Conservation (phyloP, 2,329 filamentous ascomycete genomes). For the Cadophora malorum region DNA sequence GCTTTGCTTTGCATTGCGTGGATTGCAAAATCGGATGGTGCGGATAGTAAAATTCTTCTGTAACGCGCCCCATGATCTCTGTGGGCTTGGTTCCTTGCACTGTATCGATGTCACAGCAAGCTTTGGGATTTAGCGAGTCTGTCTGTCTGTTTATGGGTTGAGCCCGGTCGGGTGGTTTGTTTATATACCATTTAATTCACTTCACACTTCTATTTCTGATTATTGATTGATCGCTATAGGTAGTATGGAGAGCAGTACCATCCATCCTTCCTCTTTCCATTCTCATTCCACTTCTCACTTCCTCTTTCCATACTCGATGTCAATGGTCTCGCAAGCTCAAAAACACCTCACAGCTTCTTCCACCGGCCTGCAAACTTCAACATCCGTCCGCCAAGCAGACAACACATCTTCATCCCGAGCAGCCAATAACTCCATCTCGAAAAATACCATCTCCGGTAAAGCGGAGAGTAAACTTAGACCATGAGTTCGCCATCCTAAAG, state of each 20-base stretch:
- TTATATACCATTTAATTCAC: constrained; percentile 12
- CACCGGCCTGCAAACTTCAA: neutral
- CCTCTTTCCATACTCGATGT: no score
- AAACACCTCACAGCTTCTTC: neutral
- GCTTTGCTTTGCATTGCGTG: constrained; percentile 4
- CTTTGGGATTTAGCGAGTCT: neutral
- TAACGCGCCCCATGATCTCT: neutral
- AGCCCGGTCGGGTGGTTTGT: neutral
- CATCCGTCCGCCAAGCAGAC: neutral
- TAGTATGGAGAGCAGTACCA: no score
- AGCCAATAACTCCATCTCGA: neutral
- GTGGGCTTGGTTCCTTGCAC: neutral
- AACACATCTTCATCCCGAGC: neutral
- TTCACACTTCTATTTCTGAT: neutral
- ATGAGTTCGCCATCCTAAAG: neutral
- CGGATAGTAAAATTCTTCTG: neutral
- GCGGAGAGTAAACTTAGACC: neutral
- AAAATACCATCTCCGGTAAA: neutral
- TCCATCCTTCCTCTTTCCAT: no score
- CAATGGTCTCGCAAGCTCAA: neutral
- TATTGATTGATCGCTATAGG: no score
- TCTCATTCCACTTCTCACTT: neutral
- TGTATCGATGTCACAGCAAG: no score
- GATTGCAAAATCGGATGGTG: neutral
- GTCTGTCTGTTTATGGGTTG: neutral